Evolutionary conservation across 2,329 filamentous ascomycete species (phyloP), one percentile per base, ranked within the genome.

Genomic region (Monosporascus sp.): DNA sequence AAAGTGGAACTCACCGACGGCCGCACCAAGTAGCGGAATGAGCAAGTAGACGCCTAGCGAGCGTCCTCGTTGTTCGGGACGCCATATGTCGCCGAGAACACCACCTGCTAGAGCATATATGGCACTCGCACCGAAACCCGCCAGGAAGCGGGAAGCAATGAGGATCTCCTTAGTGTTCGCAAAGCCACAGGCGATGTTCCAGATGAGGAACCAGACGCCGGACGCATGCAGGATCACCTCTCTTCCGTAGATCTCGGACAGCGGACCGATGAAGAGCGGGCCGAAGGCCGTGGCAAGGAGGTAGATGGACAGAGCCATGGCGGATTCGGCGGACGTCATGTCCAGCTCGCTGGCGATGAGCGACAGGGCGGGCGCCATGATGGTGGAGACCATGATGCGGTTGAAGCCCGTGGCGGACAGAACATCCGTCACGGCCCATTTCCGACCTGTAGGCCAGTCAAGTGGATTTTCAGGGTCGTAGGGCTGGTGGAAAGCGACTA

Each of bases 321-420:
- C 73, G 3, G 81, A 68, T 57, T 80, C 70, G 38, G 68, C 66
- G 6, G 71, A 64, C 6, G 61, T 74, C 62, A 85, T 82, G 42
- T 76, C 44, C 14, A 85, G 68, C 39, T 84, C 79, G 1, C 62
- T 61, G 5, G 75, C 72, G 45, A 86, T 79, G 1, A 71, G 60
- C 1, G 70, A 57, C 25, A 86, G 58, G 0, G 75, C 76, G 0
- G 76, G 76, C 0, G 78, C 77, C 67, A 80, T 75, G 61, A 81
- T 79, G 0, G 76, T 77, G 3, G 75, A 77, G 0, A 78, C 74
- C 56, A 80, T 70, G 53, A 79, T 78, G 9, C 74, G 74, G 45
- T 76, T 77, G 57, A 81, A 79, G 7, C 75, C 76, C 0, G 74
- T 76, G 3, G 72, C 72, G 0, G 77, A 79, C 1, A 79, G 68